Conservation (phyloP, 2,329 filamentous ascomycete species). For the Pseudogymnoascus sp. region DNA sequence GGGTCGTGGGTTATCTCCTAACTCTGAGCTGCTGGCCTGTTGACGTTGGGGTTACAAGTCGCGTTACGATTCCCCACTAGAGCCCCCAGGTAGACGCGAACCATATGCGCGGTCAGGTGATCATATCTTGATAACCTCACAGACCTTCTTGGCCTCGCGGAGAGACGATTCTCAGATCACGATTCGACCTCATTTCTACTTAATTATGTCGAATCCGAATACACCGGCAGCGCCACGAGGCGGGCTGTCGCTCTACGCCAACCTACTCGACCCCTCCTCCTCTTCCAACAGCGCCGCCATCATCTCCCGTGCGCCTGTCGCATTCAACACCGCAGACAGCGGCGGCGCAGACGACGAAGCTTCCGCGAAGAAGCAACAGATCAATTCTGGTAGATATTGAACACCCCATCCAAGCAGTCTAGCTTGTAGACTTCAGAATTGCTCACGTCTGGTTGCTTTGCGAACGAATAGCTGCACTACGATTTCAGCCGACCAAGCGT, state of each 20-base stretch:
- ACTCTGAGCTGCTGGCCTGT: neutral
- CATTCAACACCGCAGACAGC: conserved; percentile 53
- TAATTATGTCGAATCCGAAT: conserved; percentile 25
- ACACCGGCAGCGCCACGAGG: conserved; percentile 32
- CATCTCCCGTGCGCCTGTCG: conserved; percentile 70
- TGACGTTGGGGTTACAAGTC: neutral
- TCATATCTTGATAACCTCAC: neutral
- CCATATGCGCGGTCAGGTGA: conserved; percentile 16
- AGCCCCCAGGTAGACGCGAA: neutral
- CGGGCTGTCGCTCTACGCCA: conserved; percentile 72
- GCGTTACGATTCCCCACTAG: neutral
- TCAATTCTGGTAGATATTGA: conserved; percentile 53
- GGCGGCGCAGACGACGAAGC: conserved; percentile 35
- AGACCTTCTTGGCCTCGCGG: neutral
- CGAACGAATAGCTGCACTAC: conserved; percentile 50
- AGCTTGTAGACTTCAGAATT: conserved; percentile 29
- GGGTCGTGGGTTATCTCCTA: neutral
- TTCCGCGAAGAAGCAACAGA: conserved; percentile 51
- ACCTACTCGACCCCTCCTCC: conserved; percentile 61
- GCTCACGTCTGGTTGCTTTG: conserved; percentile 38
- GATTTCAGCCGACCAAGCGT: conserved; percentile 80
- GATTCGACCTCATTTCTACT: neutral
- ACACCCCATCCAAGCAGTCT: conserved; percentile 27
- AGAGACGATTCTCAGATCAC: neutral
- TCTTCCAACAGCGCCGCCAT: conserved; percentile 37